A percentile compares a stretch with the other conserved stretches of the same genome.
Evolutionary conservation across 2,329 filamentous ascomycete species (phyloP).

Genomic region (Penicillium aurantiogriseum): DNA sequence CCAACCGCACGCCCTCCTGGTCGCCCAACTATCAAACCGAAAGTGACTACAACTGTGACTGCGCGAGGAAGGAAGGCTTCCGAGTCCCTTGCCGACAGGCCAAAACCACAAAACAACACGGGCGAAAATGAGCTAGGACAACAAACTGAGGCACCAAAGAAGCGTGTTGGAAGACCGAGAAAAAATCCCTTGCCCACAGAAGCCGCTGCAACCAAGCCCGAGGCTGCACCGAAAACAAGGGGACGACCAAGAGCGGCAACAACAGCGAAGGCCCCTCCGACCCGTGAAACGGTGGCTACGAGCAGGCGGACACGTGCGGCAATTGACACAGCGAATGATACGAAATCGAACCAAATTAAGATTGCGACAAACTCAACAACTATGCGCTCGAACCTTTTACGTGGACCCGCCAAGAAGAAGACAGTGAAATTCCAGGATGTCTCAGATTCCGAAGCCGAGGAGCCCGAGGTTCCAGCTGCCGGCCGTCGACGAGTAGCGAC

Average conservation of each 20-base stretch:
- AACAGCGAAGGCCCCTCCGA: slow-evolving; percentile 15
- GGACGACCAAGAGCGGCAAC: slow-evolving; percentile 32
- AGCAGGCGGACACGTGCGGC: slow-evolving; percentile 16
- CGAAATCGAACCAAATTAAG: slow-evolving; percentile 24
- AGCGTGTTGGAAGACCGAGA: slow-evolving; percentile 22
- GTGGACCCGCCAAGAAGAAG: slow-evolving; percentile 41
- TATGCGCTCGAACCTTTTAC: slow-evolving; percentile 32
- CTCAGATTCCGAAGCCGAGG: slow-evolving; percentile 44
- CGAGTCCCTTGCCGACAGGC: not conserved
- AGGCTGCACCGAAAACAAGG: slow-evolving; percentile 23
- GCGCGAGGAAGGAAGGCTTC: slow-evolving; percentile 13
- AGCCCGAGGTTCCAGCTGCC: slow-evolving; percentile 25
- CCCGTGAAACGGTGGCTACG: slow-evolving; percentile 10
- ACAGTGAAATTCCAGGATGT: slow-evolving; percentile 50
- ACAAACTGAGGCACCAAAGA: slow-evolving; percentile 16
- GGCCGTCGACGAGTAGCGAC: slow-evolving; percentile 26
- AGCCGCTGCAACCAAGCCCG: slow-evolving; percentile 13
- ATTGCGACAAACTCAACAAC: slow-evolving; percentile 31
- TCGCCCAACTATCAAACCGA: slow-evolving; percentile 13
- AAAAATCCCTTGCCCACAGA: slow-evolving; percentile 15
- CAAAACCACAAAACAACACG: not conserved
- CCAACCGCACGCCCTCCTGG: slow-evolving; percentile 13
- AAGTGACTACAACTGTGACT: not conserved
- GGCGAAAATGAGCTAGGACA: slow-evolving; percentile 2
- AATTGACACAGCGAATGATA: slow-evolving; percentile 10